phyloP scores from a whole-genome alignment of 257 asterid genomes.

The Sherardia arvensis region DNA sequence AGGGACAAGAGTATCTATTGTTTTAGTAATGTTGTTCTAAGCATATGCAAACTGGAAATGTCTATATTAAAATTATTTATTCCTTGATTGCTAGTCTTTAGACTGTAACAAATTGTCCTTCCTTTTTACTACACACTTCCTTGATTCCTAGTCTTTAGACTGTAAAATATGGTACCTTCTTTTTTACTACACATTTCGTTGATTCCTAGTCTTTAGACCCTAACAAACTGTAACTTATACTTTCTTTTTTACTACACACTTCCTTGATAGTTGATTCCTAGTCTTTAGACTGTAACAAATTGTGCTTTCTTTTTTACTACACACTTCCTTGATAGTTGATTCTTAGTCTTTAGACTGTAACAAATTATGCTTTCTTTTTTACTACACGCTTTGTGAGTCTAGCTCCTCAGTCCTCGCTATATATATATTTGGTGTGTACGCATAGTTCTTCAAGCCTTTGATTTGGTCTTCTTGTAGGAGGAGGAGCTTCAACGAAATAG shows the following conservation, averaged over 20 bases:
- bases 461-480: conserved; percentile 38
- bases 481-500: conserved; percentile 75
- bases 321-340: too few relatives aligned
- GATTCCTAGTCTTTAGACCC: neutral
- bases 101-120: neutral
- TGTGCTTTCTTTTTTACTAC: neutral
- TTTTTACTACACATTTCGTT: neutral
- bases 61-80: neutral
- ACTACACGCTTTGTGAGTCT: neutral
- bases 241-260: neutral
- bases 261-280: too few relatives aligned
- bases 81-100: neutral
- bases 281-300: neutral
- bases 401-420: neutral
- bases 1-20: neutral
- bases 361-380: neutral
- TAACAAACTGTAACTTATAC: neutral
- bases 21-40: too few relatives aligned
- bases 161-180: neutral
- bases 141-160: neutral
- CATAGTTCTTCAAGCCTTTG: neutral
- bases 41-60: neutral
- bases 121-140: neutral
- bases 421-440: neutral
- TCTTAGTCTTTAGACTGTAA: neutral